phyloP scores from a whole-genome alignment of 768 basidiomycete genomes.

The Pleurotus citrinopileatus region DNA sequence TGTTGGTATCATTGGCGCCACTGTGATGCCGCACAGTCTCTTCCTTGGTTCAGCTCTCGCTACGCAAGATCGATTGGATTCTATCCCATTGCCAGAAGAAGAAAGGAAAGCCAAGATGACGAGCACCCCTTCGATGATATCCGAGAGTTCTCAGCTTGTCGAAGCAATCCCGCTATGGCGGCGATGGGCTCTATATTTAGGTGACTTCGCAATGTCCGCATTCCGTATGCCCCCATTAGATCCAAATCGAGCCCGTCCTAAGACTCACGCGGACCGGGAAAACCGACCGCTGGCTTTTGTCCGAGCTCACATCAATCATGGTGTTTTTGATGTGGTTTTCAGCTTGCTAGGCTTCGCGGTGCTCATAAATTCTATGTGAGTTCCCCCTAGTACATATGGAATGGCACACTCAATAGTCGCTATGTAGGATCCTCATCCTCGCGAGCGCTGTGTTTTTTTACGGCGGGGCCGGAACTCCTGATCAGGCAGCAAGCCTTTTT shows the following conservation, averaged over 20 bases:
- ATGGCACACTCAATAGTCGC: conserved; percentile 8
- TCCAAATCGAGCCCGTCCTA: conserved; percentile 9
- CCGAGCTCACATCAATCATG: conserved; percentile 61
- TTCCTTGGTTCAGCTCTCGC: conserved; percentile 86
- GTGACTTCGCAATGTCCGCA: conserved; percentile 6
- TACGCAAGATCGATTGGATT: conserved; percentile 70
- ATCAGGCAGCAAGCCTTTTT: conserved; percentile 62
- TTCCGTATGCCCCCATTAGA: conserved; percentile 6
- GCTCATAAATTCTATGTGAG: conserved; percentile 81
- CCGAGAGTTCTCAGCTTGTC: conserved; percentile 12
- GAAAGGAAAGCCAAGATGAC: conserved; percentile 15
- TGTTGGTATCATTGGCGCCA: conserved; percentile 77
- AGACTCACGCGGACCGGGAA: conserved; percentile 49
- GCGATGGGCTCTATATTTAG: not conserved
- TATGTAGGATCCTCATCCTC: conserved; percentile 70
- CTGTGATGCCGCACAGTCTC: conserved; percentile 90
- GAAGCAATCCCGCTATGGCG: conserved; percentile 2
- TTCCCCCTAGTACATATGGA: conserved; percentile 11
- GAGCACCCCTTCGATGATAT: conserved; percentile 19
- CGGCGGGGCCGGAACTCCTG: conserved; percentile 26
- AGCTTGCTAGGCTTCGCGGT: conserved; percentile 84
- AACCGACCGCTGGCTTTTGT: conserved; percentile 58
- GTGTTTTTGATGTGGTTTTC: conserved; percentile 60
- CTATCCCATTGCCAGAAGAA: conserved; percentile 20
- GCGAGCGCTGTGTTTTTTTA: conserved; percentile 80